Conservation (phyloP, 495 filamentous ascomycete genomes). For the Hypoxylon lenormandii region DNA sequence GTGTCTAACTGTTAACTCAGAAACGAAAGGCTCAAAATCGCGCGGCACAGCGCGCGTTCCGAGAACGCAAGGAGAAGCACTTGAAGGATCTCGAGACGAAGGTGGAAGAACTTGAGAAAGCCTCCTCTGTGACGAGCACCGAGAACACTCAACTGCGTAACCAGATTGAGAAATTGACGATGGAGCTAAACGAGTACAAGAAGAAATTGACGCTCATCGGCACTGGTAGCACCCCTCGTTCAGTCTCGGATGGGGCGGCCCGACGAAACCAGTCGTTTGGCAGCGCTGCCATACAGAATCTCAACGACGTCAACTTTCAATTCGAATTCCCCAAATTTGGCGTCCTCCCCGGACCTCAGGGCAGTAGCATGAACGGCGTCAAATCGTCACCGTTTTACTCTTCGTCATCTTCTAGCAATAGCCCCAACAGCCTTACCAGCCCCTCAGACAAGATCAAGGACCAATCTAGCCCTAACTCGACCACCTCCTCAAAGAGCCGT, state of each 20-base stretch:
- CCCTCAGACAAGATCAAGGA: constrained; percentile 52
- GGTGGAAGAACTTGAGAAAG: constrained; percentile 89
- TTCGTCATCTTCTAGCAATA: constrained; percentile 39
- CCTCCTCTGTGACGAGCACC: constrained; percentile 81
- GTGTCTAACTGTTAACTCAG: constrained; percentile 67
- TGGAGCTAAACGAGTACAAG: constrained; percentile 88
- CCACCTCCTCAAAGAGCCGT: constrained; percentile 44
- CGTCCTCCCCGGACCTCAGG: constrained; percentile 71
- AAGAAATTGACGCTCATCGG: constrained; percentile 76
- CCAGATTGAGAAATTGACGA: constrained; percentile 86
- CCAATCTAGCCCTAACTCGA: constrained; percentile 45
- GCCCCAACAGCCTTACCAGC: constrained; percentile 48
- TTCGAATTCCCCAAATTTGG: constrained; percentile 97
- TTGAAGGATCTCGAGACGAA: constrained; percentile 95
- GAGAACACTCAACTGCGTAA: constrained; percentile 87
- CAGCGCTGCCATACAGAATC: constrained; percentile 68
- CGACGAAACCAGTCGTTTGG: constrained; percentile 51
- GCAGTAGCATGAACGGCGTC: constrained; percentile 61
- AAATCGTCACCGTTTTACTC: constrained; percentile 48
- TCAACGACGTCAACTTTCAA: constrained; percentile 80
- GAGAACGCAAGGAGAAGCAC: constrained; percentile 97
- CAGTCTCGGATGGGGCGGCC: constrained; percentile 23
- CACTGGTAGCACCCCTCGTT: constrained; percentile 37
- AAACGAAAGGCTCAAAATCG: constrained; percentile 99
- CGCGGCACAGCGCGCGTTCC: constrained; percentile 94